Percentiles rank a stretch among this genome's conserved stretches.
Evolutionary conservation across 331 rosid species (phyloP).

Genomic region (Rosa hybrid): DNA sequence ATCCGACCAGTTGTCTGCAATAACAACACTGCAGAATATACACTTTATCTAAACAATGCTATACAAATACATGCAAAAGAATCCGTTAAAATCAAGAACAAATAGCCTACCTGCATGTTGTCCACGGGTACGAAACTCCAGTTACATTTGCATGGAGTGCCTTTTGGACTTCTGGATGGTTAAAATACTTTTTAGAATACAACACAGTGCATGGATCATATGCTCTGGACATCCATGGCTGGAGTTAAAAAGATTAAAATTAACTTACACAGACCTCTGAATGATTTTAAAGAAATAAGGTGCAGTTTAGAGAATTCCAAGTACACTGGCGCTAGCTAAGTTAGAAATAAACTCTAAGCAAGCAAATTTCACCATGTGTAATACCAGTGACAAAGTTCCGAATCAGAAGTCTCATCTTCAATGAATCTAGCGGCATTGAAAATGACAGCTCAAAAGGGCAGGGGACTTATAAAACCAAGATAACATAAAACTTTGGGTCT

Average conservation of each 20-base stretch:
- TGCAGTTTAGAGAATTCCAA: neutral
- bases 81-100: conserved; percentile 14
- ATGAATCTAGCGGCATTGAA: neutral
- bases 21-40: conserved; percentile 56
- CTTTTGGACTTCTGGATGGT: conserved; percentile 85
- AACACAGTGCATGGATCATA: conserved; percentile 89
- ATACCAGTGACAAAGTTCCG: neutral
- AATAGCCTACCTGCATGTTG: conserved; percentile 70
- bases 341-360: conserved; percentile 1
- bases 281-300: neutral
- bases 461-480: neutral
- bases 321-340: neutral
- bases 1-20: conserved; percentile 84
- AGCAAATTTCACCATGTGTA: neutral
- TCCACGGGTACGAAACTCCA: conserved; percentile 71
- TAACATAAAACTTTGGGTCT: neutral
- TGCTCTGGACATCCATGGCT: conserved; percentile 96
- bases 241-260: conserved; percentile 19
- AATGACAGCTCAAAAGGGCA: neutral
- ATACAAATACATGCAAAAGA: conserved; percentile 8
- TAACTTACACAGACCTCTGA: conserved; percentile 21
- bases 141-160: conserved; percentile 94
- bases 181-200: conserved; percentile 69
- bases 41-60: conserved; percentile 1
- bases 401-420: conserved; percentile 2